Evolutionary conservation across 805 yeast species (phyloP).

Genomic region (Pichia heedii): DNA sequence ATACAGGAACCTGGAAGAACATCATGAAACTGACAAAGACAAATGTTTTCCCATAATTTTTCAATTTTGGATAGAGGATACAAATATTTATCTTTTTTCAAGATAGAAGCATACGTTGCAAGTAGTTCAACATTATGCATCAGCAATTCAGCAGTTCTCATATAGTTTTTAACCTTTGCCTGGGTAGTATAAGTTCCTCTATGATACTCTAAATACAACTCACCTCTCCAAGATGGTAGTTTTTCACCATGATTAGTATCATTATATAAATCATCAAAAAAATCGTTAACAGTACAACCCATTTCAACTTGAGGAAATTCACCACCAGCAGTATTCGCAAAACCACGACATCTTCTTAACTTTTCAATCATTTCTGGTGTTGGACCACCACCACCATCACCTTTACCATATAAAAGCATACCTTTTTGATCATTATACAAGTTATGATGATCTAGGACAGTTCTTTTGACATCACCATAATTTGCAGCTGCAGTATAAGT

Average conservation of each 20-base stretch:
- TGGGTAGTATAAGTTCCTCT: slow-evolving; percentile 97
- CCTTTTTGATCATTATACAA: slow-evolving; percentile 74
- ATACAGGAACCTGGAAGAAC: slow-evolving; percentile 97
- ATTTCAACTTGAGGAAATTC: slow-evolving; percentile 72
- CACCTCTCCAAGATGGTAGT: slow-evolving; percentile 89
- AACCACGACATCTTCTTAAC: slow-evolving; percentile 82
- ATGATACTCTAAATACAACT: slow-evolving; percentile 87
- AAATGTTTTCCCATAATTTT: slow-evolving; percentile 77
- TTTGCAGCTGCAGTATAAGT: slow-evolving; percentile 92
- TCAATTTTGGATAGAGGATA: slow-evolving; percentile 69
- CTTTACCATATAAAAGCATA: slow-evolving; percentile 77
- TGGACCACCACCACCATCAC: slow-evolving; percentile 99
- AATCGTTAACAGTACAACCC: slow-evolving; percentile 73
- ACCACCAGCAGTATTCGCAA: slow-evolving; percentile 67
- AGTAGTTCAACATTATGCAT: slow-evolving; percentile 80
- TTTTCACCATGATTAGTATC: slow-evolving; percentile 55
- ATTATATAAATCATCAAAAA: slow-evolving; percentile 56
- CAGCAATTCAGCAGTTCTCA: slow-evolving; percentile 66
- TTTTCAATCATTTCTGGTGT: slow-evolving; percentile 89
- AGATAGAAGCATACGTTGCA: slow-evolving; percentile 66
- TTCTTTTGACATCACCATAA: slow-evolving; percentile 84
- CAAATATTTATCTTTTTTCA: slow-evolving; percentile 35
- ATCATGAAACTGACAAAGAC: slow-evolving; percentile 92
- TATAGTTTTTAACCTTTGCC: slow-evolving; percentile 72
- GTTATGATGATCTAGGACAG: slow-evolving; percentile 75